A percentile compares a stretch with the other conserved stretches of the same genome.
Conservation (phyloP, 495 filamentous ascomycete genomes). For the Hypoxylon subgilvum region DNA sequence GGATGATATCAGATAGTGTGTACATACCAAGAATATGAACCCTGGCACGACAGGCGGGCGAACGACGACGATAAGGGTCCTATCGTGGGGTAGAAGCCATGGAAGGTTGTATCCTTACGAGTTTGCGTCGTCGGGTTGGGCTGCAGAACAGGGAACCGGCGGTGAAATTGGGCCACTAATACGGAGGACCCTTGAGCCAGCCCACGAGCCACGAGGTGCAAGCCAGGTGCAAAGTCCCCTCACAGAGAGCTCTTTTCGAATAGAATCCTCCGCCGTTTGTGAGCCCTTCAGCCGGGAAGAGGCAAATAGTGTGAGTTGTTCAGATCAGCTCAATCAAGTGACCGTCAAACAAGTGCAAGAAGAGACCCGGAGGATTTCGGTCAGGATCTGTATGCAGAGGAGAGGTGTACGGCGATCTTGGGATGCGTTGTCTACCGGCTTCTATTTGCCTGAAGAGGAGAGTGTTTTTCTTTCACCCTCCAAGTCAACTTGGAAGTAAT, state of each 20-base stretch:
- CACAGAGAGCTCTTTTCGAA: neutral
- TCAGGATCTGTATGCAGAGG: neutral
- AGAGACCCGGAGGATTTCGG: constrained; percentile 11
- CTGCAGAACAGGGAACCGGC: constrained; percentile 37
- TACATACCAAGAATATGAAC: constrained; percentile 26
- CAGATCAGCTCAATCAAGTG: constrained; percentile 27
- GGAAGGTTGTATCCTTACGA: constrained; percentile 21
- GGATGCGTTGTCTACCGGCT: constrained; percentile 27
- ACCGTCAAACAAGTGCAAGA: constrained; percentile 19
- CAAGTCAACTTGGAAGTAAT: constrained; percentile 20
- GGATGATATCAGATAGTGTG: constrained; percentile 18
- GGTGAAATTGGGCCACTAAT: constrained; percentile 40
- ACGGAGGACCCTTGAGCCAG: constrained; percentile 25
- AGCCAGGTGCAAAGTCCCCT: too few species aligned
- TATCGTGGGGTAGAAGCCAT: constrained; percentile 41
- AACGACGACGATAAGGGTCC: constrained; percentile 33
- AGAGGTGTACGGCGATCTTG: constrained; percentile 14
- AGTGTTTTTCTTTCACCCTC: constrained; percentile 22
- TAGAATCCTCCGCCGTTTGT: constrained; percentile 15
- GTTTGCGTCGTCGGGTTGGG: constrained; percentile 36
- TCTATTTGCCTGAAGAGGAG: constrained; percentile 36
- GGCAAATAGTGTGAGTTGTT: constrained; percentile 26
- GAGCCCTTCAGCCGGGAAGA: constrained; percentile 28
- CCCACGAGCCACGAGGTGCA: constrained; percentile 26
- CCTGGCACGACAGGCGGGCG: constrained; percentile 15